phyloP scores from a whole-genome alignment of 495 filamentous ascomycete genomes.

The Tetracladium setigerum region DNA sequence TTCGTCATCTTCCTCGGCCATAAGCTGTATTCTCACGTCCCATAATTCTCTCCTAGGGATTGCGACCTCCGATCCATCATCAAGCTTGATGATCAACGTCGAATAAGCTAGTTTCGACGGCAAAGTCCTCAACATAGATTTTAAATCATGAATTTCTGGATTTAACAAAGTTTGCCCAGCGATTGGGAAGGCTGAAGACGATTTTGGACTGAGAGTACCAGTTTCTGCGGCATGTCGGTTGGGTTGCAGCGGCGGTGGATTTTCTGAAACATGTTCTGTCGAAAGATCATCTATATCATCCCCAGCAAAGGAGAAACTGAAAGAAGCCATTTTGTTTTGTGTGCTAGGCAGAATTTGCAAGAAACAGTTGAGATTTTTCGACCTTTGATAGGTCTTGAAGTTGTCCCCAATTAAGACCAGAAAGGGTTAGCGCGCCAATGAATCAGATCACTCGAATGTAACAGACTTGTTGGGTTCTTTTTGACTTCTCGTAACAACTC shows the following conservation, averaged over 20 bases:
- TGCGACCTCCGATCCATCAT: slow-evolving; percentile 38
- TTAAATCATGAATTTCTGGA: slow-evolving; percentile 33
- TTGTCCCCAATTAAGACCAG: too few species aligned
- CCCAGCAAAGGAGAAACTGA: slow-evolving; percentile 76
- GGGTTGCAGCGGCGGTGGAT: slow-evolving; percentile 7
- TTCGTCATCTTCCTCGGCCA: slow-evolving; percentile 68
- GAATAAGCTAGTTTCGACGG: slow-evolving; percentile 76
- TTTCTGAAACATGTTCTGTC: slow-evolving; percentile 24
- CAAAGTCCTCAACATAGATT: slow-evolving; percentile 55
- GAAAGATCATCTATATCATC: slow-evolving; percentile 74
- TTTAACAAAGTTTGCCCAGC: slow-evolving; percentile 39
- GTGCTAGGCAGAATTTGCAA: background rate
- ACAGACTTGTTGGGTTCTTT: too few species aligned
- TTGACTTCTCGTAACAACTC: too few species aligned
- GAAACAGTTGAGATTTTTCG: background rate
- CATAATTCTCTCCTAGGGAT: slow-evolving; percentile 85
- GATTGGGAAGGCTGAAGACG: slow-evolving; percentile 40
- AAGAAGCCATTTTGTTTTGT: slow-evolving; percentile 26
- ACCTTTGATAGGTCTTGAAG: too few species aligned
- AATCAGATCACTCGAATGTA: too few species aligned
- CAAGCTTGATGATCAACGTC: slow-evolving; percentile 46
- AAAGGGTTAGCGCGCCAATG: too few species aligned
- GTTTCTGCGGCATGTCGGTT: slow-evolving; percentile 12
- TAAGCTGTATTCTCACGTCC: slow-evolving; percentile 88
- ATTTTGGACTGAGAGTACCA: slow-evolving; percentile 8